Base-by-base conservation (phyloP, 495 filamentous ascomycete genomes). In the Penicillium flavigenum region DNA sequence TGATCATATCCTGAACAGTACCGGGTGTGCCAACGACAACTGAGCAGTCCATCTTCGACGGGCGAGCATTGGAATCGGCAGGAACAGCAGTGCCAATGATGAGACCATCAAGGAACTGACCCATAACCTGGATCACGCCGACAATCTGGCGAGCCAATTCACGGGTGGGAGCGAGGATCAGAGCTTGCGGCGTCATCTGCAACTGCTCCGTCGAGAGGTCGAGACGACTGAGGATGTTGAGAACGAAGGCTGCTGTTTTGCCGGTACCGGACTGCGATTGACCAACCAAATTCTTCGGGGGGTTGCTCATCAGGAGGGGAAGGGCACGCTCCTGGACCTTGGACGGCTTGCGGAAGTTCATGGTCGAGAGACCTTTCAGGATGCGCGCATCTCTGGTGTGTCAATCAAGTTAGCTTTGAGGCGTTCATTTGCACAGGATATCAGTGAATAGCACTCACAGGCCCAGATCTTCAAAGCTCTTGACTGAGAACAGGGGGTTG, bases 261-360 rank as follows among this genome's bases (percentile, higher is more conserved):
- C 95, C 95, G 14, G 95, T 99, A 58, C 95, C 95, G 5, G 95
- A 98, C 74, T 99, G 95, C 27, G 94, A 97, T 70, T 99, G 95
- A 20, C 91, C 94, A 58, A 99, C 93, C 79, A 98, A 86, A 72
- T 98, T 98, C 42, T 76, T 81, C 0, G 93, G 88, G 16, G 92
- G 92, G 63, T 96, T 82, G 59, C 76, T 66, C 58, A 98, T 80
- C 56, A 98, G 86, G 19, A 98, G 81, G 17, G 94, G 95, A 3
- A 98, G 79, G 2, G 93, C 93, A 52, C 84, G 86, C 71, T 96
- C 94, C 74, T 98, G 94, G 65, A 98, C 92, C 76, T 98, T 98
- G 27, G 93, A 97, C 0, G 94, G 94, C 72, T 95, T 96, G 63
- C 83, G 83, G 80, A 96, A 98, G 74, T 88, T 88, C 87, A 97